These are phyloP conservation scores for Nemania sp. DNA, from an alignment of 2,329 filamentous ascomycete genomes.

Conservation along the genomic window DNA sequence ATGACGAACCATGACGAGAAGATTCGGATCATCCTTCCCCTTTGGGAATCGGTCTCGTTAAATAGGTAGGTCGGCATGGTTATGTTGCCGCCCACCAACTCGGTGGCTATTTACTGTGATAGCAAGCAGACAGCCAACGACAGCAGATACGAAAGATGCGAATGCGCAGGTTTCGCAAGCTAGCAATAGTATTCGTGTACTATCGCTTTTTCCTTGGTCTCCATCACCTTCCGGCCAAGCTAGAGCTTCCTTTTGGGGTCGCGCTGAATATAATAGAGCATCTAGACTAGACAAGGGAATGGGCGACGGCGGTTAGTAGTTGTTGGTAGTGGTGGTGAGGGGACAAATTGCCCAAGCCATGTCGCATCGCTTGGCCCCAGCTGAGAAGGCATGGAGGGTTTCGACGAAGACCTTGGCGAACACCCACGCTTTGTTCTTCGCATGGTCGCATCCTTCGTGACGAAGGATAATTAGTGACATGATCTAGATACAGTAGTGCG, in stretches of 20 bases:
- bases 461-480: background rate
- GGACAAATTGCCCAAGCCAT: background rate
- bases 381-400: slow-evolving; percentile 16
- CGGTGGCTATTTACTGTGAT: no score
- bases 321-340: background rate
- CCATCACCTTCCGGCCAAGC: background rate
- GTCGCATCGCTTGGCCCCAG: slow-evolving; percentile 21
- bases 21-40: slow-evolving; percentile 18
- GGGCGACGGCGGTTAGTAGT: background rate
- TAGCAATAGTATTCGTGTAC: background rate
- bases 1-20: slow-evolving; percentile 8
- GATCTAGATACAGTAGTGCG: background rate
- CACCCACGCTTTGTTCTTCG: background rate
- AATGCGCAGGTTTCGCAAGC: no score
- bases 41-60: no score
- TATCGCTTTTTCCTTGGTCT: background rate
- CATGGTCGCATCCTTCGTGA: background rate
- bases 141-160: slow-evolving; percentile 5
- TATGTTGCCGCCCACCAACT: background rate
- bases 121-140: background rate
- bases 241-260: background rate
- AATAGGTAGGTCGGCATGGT: slow-evolving; percentile 3
- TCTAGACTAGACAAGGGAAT: background rate
- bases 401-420: background rate
- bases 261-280: slow-evolving; percentile 1